Base-by-base conservation (phyloP, 2,329 filamentous ascomycete species). In the Cephalotrichum gorgonifer region DNA sequence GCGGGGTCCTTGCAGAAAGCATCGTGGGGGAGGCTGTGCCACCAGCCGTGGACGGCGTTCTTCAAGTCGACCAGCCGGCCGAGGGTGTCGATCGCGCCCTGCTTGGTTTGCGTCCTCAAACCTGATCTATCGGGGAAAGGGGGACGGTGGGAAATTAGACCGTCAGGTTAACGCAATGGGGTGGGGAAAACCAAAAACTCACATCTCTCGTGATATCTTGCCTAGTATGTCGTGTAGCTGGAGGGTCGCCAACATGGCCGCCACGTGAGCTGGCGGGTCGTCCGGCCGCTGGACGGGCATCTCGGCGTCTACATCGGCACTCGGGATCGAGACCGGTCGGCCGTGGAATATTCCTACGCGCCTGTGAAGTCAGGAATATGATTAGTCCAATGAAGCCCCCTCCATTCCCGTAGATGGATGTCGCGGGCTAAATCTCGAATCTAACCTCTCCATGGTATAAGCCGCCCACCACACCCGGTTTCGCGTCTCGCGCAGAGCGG, bases 381-480 rank as follows among this genome's bases (percentile, higher is more conserved):
- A 39, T 39, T 28, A 44, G 25, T 14, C 8, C 17, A 9, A 4
- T 17, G 12, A 20, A 22, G n/a, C 20, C 12, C 17, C 25, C 30
- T n/a, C 12, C 4, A 43, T 23, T 11, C 15, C 22, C 12, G 22
- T n/a, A 12, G 9, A 25, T 44, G 17, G 22, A 11, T 14, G 8
- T 3, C 17, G 27, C 23, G 22, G 12, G 8, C 6, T 12, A 14
- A 22, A n/a, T n/a, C n/a, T 22, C 8, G 5, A 22, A 17, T 5
- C 62, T 43, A 59, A 75, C 72, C 74, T 75, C 54, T 80, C 76
- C 25, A 76, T 71, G 0, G 73, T 75, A 54, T 78, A 79, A 1
- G 69, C 68, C 4, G 74, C 77, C 75, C 75, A 79, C 65, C 75
- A 79, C 8, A 79, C 72, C 2, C 75, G 67, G 55, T 76, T 78